A percentile compares a stretch with the other conserved stretches of the same genome.
Evolutionary conservation across 345 rosid genomes (phyloP).

Genomic region (Clausena lansium): DNA sequence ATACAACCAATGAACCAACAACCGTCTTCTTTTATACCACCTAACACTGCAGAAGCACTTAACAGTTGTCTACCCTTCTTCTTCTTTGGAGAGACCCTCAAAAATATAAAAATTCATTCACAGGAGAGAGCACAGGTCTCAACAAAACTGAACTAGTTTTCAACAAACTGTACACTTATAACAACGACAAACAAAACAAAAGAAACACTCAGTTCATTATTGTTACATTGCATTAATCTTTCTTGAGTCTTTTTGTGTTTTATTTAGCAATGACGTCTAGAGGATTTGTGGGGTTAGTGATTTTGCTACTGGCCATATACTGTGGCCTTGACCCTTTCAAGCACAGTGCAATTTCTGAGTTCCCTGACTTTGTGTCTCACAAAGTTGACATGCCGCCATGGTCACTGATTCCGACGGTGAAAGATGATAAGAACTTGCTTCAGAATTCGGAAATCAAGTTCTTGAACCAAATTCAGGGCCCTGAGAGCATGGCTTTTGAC

Average conservation of each 20-base stretch:
- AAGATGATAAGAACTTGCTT: conserved; percentile 53
- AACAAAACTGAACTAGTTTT: neutral
- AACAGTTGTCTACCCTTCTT: neutral
- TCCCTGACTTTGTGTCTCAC: conserved; percentile 59
- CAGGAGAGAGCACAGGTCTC: too few relatives aligned
- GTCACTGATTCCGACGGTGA: conserved; percentile 44
- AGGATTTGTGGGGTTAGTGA: conserved; percentile 33
- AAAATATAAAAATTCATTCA: too few relatives aligned
- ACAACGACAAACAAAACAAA: too few relatives aligned
- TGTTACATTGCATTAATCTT: neutral
- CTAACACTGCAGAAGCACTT: neutral
- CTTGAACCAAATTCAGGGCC: conserved; percentile 76
- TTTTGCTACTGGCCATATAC: conserved; percentile 66
- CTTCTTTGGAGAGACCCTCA: neutral
- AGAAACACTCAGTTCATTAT: too few relatives aligned
- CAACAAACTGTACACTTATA: too few relatives aligned
- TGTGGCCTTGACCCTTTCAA: conserved; percentile 78
- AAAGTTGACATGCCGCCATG: conserved; percentile 45
- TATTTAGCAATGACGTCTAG: neutral
- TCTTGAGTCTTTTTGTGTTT: neutral
- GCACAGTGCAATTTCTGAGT: conserved; percentile 64
- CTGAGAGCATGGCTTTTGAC: conserved; percentile 90
- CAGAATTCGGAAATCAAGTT: conserved; percentile 79
- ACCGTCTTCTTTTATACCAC: too few relatives aligned
- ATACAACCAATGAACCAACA: too few relatives aligned